phyloP scores from a whole-genome alignment of 2,329 filamentous ascomycete genomes.

The Pseudohalonectria lignicola region DNA sequence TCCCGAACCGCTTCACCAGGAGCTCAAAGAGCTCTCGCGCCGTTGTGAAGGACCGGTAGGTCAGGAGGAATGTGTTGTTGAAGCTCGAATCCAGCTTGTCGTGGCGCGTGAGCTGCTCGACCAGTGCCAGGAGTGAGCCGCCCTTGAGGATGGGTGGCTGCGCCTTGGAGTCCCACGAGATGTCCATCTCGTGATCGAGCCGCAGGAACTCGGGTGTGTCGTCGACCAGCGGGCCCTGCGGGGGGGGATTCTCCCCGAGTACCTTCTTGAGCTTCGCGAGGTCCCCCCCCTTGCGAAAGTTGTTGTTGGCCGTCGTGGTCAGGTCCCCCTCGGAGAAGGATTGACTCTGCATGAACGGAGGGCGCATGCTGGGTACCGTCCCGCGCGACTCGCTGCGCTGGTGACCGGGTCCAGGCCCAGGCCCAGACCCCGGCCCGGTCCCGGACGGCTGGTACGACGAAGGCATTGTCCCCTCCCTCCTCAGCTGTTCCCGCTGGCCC shows the following conservation, averaged over 20 bases:
- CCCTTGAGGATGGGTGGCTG: slow-evolving; percentile 70
- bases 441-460: slow-evolving; percentile 23
- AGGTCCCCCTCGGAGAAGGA: slow-evolving; percentile 55
- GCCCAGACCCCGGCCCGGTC: too few species aligned
- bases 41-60: slow-evolving; percentile 88
- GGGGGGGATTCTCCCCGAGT: slow-evolving; percentile 52
- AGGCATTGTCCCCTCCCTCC: slow-evolving; percentile 46
- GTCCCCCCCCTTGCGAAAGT: slow-evolving; percentile 48
- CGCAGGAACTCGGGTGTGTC: slow-evolving; percentile 76
- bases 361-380: slow-evolving; percentile 19
- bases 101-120: slow-evolving; percentile 90
- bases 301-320: slow-evolving; percentile 26
- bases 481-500: slow-evolving; percentile 37
- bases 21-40: slow-evolving; percentile 88
- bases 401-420: too few species aligned
- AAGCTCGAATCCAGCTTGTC: slow-evolving; percentile 92
- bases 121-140: slow-evolving; percentile 77
- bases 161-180: slow-evolving; percentile 81
- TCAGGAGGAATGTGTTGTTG: slow-evolving; percentile 95
- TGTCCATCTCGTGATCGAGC: slow-evolving; percentile 78
- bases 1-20: slow-evolving; percentile 80
- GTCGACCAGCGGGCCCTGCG: slow-evolving; percentile 43
- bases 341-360: slow-evolving; percentile 40
- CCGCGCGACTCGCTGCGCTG: slow-evolving; percentile 47
- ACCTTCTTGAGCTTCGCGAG: slow-evolving; percentile 56